Conservation (phyloP, 768 basidiomycete genomes). For the Austroboletus eburneus region DNA sequence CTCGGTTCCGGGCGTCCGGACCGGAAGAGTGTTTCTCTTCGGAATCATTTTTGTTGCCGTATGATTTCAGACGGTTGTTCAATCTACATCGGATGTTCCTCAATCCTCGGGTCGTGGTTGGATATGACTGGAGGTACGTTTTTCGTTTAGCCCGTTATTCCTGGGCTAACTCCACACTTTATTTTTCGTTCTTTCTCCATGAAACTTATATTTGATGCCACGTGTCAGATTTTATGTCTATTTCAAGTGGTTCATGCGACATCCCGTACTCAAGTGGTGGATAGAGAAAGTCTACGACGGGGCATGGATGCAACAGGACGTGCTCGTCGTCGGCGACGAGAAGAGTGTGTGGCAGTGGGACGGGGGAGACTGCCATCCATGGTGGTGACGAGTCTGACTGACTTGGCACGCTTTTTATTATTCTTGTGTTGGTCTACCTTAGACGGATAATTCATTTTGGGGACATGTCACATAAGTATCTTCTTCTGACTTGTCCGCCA, state of each 20-base stretch:
- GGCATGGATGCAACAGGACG: constrained; percentile 35
- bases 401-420: too few species aligned
- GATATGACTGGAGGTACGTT: constrained; percentile 33
- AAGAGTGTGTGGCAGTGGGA: constrained; percentile 19
- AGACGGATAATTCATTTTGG: too few species aligned
- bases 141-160: too few species aligned
- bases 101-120: constrained; percentile 38
- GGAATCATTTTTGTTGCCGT: constrained; percentile 40
- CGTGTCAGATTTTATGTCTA: constrained; percentile 26
- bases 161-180: too few species aligned
- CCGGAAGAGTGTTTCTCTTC: constrained; percentile 24
- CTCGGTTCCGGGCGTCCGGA: constrained; percentile 14
- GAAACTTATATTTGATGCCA: too few species aligned
- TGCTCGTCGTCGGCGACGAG: constrained; percentile 35
- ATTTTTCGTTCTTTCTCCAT: too few species aligned
- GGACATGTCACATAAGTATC: not conserved
- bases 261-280: constrained; percentile 40
- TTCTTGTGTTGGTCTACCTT: too few species aligned
- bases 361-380: constrained; percentile 23
- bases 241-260: constrained; percentile 36
- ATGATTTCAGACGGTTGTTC: constrained; percentile 39
- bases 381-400: too few species aligned
- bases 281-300: constrained; percentile 35
- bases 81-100: constrained; percentile 34
- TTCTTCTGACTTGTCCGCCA: not conserved